A percentile compares a stretch with the other conserved stretches of the same genome.
Conservation (phyloP, 2,329 filamentous ascomycete genomes). For the Neofusicoccum sp. region DNA sequence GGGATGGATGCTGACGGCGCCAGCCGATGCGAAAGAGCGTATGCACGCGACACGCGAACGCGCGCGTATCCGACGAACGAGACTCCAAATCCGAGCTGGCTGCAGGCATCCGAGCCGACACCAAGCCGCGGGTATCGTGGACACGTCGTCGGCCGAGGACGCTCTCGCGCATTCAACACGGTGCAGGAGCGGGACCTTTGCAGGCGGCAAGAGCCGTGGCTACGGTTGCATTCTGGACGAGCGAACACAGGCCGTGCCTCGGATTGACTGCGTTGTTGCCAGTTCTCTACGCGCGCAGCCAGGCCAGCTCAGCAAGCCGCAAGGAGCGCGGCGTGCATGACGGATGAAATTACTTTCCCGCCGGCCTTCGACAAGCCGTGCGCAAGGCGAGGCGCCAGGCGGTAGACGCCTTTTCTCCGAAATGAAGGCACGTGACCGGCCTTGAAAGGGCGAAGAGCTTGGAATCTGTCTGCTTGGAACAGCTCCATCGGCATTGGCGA, state of each 20-base stretch:
- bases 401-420: constrained; percentile 6
- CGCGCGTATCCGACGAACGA: constrained; percentile 12
- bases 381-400: neutral
- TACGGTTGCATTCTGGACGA: neutral
- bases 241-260: neutral
- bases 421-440: constrained; percentile 4
- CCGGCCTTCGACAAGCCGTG: neutral
- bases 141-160: neutral
- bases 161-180: neutral
- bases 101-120: constrained; percentile 1
- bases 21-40: neutral
- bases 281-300: neutral
- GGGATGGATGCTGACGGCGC: neutral
- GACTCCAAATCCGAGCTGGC: neutral
- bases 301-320: neutral
- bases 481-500: neutral
- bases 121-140: neutral
- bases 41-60: neutral
- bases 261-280: neutral
- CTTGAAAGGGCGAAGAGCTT: neutral
- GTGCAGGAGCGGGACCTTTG: neutral
- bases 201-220: neutral
- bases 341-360: constrained; percentile 3
- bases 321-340: neutral
- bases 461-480: neutral